Percentiles rank a stretch among this genome's conserved stretches.
Evolutionary conservation across 2,329 filamentous ascomycete genomes (phyloP).

Genomic region (Thielaviopsis euricoi): DNA sequence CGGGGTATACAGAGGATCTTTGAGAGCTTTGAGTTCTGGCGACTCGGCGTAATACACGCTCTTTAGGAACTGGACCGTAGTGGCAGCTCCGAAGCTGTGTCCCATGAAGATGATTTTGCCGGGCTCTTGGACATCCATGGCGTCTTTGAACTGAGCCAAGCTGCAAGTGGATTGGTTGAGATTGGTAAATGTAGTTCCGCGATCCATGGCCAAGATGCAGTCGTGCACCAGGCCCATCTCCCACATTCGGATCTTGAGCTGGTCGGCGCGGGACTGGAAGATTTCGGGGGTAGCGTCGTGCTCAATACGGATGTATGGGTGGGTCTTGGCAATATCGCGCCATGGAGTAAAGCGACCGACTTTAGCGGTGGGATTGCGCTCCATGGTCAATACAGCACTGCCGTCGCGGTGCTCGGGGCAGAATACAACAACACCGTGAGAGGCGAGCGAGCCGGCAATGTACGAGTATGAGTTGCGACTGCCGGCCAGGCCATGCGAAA

Average conservation of each 20-base stretch:
- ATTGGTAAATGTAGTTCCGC: slow-evolving; percentile 32
- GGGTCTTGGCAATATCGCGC: slow-evolving; percentile 8
- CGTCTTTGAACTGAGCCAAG: slow-evolving; percentile 41
- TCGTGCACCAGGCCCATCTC: slow-evolving; percentile 59
- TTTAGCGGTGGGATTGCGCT: slow-evolving; percentile 43
- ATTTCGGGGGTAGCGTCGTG: slow-evolving; percentile 51
- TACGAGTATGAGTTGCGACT: slow-evolving; percentile 76
- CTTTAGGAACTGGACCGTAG: slow-evolving; percentile 62
- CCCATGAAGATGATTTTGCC: slow-evolving; percentile 61
- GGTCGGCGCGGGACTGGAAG: slow-evolving; percentile 49
- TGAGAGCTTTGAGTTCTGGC: slow-evolving; percentile 29
- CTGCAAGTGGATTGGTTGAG: slow-evolving; percentile 31
- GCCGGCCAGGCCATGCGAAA: slow-evolving; percentile 73
- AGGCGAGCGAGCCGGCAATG: slow-evolving; percentile 60
- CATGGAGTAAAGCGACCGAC: slow-evolving; percentile 15
- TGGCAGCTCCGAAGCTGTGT: slow-evolving; percentile 68
- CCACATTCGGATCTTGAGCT: slow-evolving; percentile 62
- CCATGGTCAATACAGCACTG: slow-evolving; percentile 56
- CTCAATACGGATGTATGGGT: slow-evolving; percentile 36
- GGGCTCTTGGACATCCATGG: slow-evolving; percentile 51
- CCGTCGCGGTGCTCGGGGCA: slow-evolving; percentile 75
- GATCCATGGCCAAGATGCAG: slow-evolving; percentile 49
- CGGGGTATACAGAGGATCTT: slow-evolving; percentile 45
- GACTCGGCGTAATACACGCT: slow-evolving; percentile 50
- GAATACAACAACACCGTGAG: slow-evolving; percentile 64